Conservation (phyloP, 1,284 basidiomycete species). For the Vanrija pseudolonga region DNA sequence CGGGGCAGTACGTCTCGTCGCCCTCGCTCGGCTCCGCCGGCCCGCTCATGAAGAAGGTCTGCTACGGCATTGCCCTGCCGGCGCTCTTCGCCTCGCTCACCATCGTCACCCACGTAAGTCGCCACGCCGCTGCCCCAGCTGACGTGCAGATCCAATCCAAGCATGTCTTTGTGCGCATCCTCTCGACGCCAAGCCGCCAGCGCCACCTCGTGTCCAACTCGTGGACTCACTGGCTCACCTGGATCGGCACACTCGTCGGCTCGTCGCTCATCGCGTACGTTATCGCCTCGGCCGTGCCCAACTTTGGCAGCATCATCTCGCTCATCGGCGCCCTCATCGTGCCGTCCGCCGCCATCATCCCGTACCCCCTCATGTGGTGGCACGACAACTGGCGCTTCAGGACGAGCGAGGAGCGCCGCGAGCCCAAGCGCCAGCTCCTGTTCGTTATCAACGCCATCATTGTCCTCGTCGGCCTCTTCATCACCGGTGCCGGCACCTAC, state of each 20-base stretch:
- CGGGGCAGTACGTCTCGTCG: conserved; percentile 43
- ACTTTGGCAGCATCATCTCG: conserved; percentile 30
- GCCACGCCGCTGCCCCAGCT: conserved; percentile 38
- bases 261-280: conserved; percentile 31
- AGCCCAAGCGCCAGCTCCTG: conserved; percentile 1
- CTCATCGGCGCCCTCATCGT: conserved; percentile 38
- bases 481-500: conserved; percentile 34
- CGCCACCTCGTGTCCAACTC: conserved; percentile 28
- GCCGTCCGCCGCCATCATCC: conserved; percentile 26
- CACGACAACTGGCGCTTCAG: conserved; percentile 22
- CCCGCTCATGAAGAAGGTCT: conserved; percentile 43
- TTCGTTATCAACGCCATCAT: conserved; percentile 16
- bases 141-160: conserved; percentile 33
- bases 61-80: conserved; percentile 47
- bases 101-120: conserved; percentile 24
- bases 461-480: conserved; percentile 25
- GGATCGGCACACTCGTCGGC: conserved; percentile 22
- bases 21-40: conserved; percentile 47
- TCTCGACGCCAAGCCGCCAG: conserved; percentile 43
- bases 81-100: conserved; percentile 29
- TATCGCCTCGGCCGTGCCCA: conserved; percentile 32
- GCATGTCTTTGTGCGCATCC: conserved; percentile 33
- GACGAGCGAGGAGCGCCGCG: conserved; percentile 2
- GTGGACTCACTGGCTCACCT: conserved; percentile 33
- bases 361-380: conserved; percentile 32